Evolutionary conservation across 1,139 yeast species (phyloP).

Genomic region (Pichia sp.): DNA sequence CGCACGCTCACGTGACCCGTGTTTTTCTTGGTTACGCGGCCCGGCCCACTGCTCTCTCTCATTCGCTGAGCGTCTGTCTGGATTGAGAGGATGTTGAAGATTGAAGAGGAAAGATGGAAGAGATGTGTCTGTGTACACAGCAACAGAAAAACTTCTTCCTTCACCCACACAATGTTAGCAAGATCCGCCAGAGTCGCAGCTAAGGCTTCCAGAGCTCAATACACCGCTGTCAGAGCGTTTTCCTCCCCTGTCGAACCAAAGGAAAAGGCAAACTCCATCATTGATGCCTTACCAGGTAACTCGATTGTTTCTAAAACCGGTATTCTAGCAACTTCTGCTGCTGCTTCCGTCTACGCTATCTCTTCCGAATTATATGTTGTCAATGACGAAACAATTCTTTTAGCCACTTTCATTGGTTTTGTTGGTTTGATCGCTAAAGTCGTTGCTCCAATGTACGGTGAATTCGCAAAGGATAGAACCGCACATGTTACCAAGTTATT

Average conservation of each 20-base stretch:
- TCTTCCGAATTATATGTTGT: constrained; percentile 88
- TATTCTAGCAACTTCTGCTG: constrained; percentile 87
- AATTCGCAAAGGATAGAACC: constrained; percentile 90
- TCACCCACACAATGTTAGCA: constrained; percentile 13
- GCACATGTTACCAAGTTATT: constrained; percentile 74
- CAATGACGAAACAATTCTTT: constrained; percentile 88
- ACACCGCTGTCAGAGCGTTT: constrained; percentile 45
- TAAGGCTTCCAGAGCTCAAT: constrained; percentile 3
- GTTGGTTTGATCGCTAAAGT: constrained; percentile 73
- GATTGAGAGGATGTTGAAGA: too few species aligned
- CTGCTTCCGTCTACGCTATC: constrained; percentile 89
- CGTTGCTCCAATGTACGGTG: constrained; percentile 90
- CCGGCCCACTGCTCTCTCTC: too few species aligned
- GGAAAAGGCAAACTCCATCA: constrained; percentile 82
- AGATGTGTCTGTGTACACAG: too few species aligned
- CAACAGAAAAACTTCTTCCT: background rate
- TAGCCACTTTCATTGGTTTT: constrained; percentile 74
- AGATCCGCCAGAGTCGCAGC: constrained; percentile 20
- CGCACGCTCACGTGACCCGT: background rate
- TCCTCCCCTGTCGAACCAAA: constrained; percentile 73
- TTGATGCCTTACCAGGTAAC: constrained; percentile 92
- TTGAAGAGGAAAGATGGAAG: too few species aligned
- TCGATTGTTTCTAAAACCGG: constrained; percentile 87
- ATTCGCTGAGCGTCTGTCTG: too few species aligned
- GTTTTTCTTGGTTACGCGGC: background rate